These are phyloP conservation scores for Phytophthora crassamura DNA, from an alignment of 352 stramenopile genomes.

Conservation along the genomic window DNA sequence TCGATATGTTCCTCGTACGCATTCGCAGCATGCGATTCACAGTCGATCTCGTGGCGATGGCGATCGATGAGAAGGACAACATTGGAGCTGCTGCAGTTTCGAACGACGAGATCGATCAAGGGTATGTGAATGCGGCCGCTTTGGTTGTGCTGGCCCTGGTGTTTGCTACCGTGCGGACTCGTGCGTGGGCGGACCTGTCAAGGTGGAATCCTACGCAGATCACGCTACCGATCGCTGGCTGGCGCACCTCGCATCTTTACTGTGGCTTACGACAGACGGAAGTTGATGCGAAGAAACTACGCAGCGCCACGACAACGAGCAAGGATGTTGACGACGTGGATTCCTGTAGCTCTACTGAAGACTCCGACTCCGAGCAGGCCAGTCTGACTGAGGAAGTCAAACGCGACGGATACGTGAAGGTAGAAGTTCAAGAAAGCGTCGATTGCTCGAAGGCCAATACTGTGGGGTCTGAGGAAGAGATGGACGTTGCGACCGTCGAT, in stretches of 20 bases:
- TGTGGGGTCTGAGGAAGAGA: background rate
- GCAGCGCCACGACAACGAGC: too few relatives aligned
- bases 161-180: conserved; percentile 12
- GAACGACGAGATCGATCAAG: conserved; percentile 5
- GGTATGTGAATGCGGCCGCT: background rate
- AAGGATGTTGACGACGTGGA: too few relatives aligned
- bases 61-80: conserved; percentile 25
- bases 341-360: too few relatives aligned
- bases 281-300: background rate
- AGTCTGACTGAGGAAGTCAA: background rate
- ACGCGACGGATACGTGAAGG: conserved; percentile 1
- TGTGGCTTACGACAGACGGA: background rate
- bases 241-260: background rate
- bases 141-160: background rate
- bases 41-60: conserved; percentile 46
- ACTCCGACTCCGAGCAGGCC: too few relatives aligned
- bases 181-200: conserved; percentile 3
- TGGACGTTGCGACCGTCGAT: background rate
- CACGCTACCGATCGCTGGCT: background rate
- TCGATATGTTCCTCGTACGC: conserved; percentile 45
- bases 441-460: background rate
- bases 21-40: conserved; percentile 46
- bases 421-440: background rate
- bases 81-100: conserved; percentile 12
- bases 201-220: conserved; percentile 6